Percentiles rank a stretch among this genome's conserved stretches.
Conservation (phyloP, 2,329 filamentous ascomycete species). For the Hypoxylon sp. region DNA sequence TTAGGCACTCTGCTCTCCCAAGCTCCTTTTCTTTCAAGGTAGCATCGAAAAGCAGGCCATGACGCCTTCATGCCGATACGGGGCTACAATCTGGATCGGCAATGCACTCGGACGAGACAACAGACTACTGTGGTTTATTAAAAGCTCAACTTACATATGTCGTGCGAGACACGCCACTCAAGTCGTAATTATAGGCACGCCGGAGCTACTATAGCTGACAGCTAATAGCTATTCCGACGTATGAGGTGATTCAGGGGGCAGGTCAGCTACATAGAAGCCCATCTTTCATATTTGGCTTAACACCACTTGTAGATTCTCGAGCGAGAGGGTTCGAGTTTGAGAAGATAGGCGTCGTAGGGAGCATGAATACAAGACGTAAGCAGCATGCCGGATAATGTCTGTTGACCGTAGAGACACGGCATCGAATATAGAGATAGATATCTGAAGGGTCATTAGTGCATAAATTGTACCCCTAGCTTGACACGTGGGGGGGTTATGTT, state of each 20-base stretch:
- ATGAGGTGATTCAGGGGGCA: no score
- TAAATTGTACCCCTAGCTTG: no score
- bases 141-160: neutral
- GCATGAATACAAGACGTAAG: neutral
- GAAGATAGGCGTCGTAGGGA: neutral
- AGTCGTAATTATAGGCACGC: neutral
- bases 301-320: neutral
- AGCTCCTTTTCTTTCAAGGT: neutral
- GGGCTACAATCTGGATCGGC: neutral
- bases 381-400: neutral
- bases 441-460: no score
- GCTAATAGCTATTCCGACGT: no score
- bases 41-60: neutral
- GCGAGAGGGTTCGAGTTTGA: neutral
- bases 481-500: slow-evolving; percentile 9
- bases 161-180: no score
- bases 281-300: neutral
- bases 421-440: neutral
- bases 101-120: neutral
- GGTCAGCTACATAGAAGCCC: no score
- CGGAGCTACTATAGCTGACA: neutral
- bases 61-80: neutral
- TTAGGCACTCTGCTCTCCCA: neutral
- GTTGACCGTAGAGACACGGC: neutral
- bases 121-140: no score